Base-by-base conservation (phyloP, 2,329 filamentous ascomycete species). In the Knufia fluminis region DNA sequence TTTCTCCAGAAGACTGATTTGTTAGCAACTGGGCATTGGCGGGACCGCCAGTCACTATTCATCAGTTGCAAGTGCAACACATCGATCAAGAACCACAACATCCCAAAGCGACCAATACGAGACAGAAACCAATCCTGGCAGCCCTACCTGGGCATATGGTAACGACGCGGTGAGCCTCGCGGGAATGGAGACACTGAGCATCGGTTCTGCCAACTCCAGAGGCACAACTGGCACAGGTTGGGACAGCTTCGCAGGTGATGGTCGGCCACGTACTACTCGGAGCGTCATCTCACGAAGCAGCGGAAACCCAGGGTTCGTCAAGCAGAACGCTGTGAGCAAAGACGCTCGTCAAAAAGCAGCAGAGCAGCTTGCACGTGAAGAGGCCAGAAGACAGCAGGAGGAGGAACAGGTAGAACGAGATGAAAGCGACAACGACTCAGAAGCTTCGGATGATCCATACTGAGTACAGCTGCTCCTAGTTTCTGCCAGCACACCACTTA, bases 381-480 rank as follows among this genome's bases (percentile, higher is more conserved):
- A 16, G 9, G 14, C 4, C 3, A 26, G 48, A 24, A 17, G 19
- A 10, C 20, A 43, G 39, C 19, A 43, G 16, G 38, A 49, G 19
- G 23, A 31, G 12, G 46, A 49, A n/a, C 32, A 49, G 3, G 7
- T 49, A 9, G 36, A 35, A 23, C 16, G 24, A 9, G 39, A 43
- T 16, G 46, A 42, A 14, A 49, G 39, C 24, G 46, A 33, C 22
- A 26, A 43, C 20, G 24, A 24, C 4, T n/a, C 22, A 2, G 46
- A 51, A 16, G 44, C 28, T 36, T 32, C 26, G 7, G 44, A 48
- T 9, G 49, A 48, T 20, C 43, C 49, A n/a, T 49, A 49, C 46
- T 43, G 46, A 43, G 23, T 14, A 24, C 16, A n/a, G 23, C 2
- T 14, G 6, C n/a, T 17, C 10, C 1, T 28, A n/a, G 14, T n/a